Conservation (phyloP, 2,329 filamentous ascomycete genomes). For the Fusarium tricinctum region DNA sequence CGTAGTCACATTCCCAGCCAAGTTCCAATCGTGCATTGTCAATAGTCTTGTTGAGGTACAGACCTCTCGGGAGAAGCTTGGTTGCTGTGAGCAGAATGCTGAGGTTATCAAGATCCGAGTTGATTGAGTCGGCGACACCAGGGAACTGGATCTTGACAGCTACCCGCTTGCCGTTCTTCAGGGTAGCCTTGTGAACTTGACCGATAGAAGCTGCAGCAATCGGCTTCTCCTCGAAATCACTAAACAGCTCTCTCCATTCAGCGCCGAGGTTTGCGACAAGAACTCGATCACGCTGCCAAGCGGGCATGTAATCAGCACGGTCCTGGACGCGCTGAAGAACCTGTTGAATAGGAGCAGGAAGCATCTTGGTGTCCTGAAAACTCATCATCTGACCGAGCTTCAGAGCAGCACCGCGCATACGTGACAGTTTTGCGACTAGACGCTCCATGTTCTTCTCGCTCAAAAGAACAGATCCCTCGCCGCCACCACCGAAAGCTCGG, state of each 20-base stretch:
- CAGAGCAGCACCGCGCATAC: slow-evolving; percentile 96
- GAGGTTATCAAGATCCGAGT: slow-evolving; percentile 95
- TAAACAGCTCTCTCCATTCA: slow-evolving; percentile 87
- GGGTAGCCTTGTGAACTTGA: slow-evolving; percentile 88
- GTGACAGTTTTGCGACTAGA: slow-evolving; percentile 90
- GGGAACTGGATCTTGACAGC: slow-evolving; percentile 99
- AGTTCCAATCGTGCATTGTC: slow-evolving; percentile 93
- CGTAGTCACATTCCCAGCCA: slow-evolving; percentile 97
- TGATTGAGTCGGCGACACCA: slow-evolving; percentile 94
- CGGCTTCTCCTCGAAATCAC: slow-evolving; percentile 88
- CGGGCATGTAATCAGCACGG: slow-evolving; percentile 97
- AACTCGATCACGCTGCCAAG: slow-evolving; percentile 90
- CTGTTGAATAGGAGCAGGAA: slow-evolving; percentile 87
- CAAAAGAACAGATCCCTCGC: slow-evolving; percentile 83
- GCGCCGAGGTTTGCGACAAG: slow-evolving; percentile 82
- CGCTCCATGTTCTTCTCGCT: slow-evolving; percentile 93
- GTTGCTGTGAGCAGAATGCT: slow-evolving; percentile 92
- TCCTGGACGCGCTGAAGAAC: slow-evolving; percentile 96
- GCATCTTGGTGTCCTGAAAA: slow-evolving; percentile 96
- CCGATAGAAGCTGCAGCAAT: slow-evolving; percentile 97
- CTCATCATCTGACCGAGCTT: slow-evolving; percentile 99
- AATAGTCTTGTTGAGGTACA: slow-evolving; percentile 97
- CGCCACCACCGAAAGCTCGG: slow-evolving; percentile 78
- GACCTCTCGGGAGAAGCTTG: slow-evolving; percentile 86
- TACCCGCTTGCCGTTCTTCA: slow-evolving; percentile 81